Conservation (phyloP, 768 basidiomycete species). For the Neoboletus magnificus region DNA sequence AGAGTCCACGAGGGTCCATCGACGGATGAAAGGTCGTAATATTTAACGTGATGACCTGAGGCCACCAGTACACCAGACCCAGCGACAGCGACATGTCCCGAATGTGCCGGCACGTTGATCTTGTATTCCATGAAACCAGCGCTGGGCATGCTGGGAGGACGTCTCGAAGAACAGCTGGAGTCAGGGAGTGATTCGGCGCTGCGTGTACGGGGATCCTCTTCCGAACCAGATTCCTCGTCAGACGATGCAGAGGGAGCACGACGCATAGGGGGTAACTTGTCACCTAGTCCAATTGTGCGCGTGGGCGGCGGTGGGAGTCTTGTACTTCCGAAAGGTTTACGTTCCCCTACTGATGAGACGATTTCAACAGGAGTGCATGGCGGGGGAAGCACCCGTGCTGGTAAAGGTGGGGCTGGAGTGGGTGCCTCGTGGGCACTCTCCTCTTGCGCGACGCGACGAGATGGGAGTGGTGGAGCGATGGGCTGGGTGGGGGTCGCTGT, state of each 20-base stretch:
- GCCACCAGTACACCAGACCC: slow-evolving; percentile 60
- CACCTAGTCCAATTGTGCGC: slow-evolving; percentile 64
- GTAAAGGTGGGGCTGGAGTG: slow-evolving; percentile 29
- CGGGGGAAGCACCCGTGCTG: slow-evolving; percentile 32
- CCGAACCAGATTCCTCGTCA: slow-evolving; percentile 57
- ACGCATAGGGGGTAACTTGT: slow-evolving; percentile 64
- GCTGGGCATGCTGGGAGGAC: slow-evolving; percentile 36
- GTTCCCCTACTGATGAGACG: slow-evolving; percentile 21
- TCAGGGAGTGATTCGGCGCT: slow-evolving; percentile 61
- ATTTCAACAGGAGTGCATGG: slow-evolving; percentile 15
- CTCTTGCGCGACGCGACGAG: slow-evolving; percentile 23
- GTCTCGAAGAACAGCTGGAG: slow-evolving; percentile 62
- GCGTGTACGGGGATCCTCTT: slow-evolving; percentile 50
- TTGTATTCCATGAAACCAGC: slow-evolving; percentile 41
- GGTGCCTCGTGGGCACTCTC: slow-evolving; percentile 5
- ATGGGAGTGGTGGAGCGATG: slow-evolving; percentile 41
- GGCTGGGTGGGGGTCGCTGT: slow-evolving; percentile 15
- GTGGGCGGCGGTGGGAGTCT: slow-evolving; percentile 72
- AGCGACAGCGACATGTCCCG: slow-evolving; percentile 52
- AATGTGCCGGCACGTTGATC: slow-evolving; percentile 53
- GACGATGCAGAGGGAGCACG: slow-evolving; percentile 41
- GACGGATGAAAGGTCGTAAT: slow-evolving; percentile 54
- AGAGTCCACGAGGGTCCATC: slow-evolving; percentile 47
- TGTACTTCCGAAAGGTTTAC: slow-evolving; percentile 26
- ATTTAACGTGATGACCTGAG: slow-evolving; percentile 53